Evolutionary conservation across 495 filamentous ascomycete species (phyloP).

Genomic region (Aspergillus bertholletiae): DNA sequence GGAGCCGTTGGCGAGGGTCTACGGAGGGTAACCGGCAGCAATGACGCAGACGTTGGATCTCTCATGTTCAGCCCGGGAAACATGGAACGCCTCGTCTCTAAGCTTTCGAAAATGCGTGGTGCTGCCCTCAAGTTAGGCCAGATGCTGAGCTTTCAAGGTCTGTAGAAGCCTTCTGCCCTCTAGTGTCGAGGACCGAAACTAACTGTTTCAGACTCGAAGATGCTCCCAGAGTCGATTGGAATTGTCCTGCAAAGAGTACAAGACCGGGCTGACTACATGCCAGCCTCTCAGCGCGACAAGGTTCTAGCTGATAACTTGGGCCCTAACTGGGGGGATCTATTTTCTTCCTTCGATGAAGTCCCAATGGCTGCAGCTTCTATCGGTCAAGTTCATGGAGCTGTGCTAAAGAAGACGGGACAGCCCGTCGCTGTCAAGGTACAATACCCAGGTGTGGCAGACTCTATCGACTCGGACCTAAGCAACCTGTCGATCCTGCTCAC

Average conservation of each 20-base stretch:
- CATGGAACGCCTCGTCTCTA: constrained; percentile 86
- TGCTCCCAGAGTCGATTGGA: constrained; percentile 82
- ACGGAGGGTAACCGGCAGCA: constrained; percentile 60
- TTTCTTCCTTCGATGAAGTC: constrained; percentile 78
- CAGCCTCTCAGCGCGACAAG: constrained; percentile 80
- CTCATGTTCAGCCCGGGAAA: constrained; percentile 86
- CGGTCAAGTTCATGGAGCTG: constrained; percentile 88
- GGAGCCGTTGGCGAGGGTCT: constrained; percentile 85
- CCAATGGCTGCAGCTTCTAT: constrained; percentile 98
- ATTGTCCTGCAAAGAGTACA: constrained; percentile 90
- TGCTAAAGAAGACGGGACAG: constrained; percentile 68
- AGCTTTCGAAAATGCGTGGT: constrained; percentile 92
- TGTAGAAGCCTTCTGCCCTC: constrained; percentile 7
- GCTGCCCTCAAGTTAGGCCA: constrained; percentile 98
- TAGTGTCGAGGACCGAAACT: not conserved
- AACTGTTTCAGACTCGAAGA: constrained; percentile 68
- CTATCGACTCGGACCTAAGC: constrained; percentile 91
- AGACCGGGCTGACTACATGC: constrained; percentile 98
- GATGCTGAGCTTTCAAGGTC: constrained; percentile 92
- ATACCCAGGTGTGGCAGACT: constrained; percentile 94
- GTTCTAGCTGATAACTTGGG: constrained; percentile 80
- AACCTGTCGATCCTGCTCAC: constrained; percentile 89
- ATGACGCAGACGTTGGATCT: constrained; percentile 62
- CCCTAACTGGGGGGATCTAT: constrained; percentile 79
- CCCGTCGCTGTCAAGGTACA: constrained; percentile 93